Evolutionary conservation across 495 filamentous ascomycete species (phyloP).

Genomic region (Thozetella sp.): DNA sequence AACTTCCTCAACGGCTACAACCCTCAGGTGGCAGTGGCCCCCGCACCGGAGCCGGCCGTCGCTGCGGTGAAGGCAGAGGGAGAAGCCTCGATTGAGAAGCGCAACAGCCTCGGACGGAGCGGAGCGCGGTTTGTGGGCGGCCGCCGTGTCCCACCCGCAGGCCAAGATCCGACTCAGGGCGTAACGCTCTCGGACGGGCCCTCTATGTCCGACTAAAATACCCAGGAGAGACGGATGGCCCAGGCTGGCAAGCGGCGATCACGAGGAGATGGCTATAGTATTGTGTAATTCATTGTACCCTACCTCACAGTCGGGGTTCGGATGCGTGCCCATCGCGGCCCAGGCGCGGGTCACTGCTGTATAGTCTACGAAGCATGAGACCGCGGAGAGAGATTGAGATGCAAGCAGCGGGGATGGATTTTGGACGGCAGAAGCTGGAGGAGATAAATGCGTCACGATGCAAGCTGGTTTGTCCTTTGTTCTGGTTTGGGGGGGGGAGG

Average conservation of each 20-base stretch:
- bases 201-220: conserved; percentile 73
- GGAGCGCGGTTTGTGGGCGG: conserved; percentile 42
- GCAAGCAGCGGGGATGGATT: no score
- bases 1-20: conserved; percentile 30
- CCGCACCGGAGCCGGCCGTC: conserved; percentile 28
- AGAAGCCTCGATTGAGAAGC: conserved; percentile 41
- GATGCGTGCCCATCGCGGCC: no score
- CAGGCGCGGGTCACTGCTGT: not conserved
- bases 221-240: not conserved
- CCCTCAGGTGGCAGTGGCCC: conserved; percentile 22
- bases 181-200: conserved; percentile 82
- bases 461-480: no score
- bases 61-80: conserved; percentile 31
- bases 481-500: no score
- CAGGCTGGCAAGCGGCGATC: no score
- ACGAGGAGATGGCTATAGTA: not conserved
- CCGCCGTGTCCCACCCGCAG: conserved; percentile 35
- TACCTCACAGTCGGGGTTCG: no score
- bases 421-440: no score
- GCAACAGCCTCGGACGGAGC: conserved; percentile 52
- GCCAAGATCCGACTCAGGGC: conserved; percentile 41
- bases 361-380: not conserved
- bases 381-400: no score
- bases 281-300: conserved; percentile 1
- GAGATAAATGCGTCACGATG: no score